Evolutionary conservation across 2,329 filamentous ascomycete genomes (phyloP), one percentile per base, ranked within the genome.

Genomic region (Cephalotrichum gorgonifer): DNA sequence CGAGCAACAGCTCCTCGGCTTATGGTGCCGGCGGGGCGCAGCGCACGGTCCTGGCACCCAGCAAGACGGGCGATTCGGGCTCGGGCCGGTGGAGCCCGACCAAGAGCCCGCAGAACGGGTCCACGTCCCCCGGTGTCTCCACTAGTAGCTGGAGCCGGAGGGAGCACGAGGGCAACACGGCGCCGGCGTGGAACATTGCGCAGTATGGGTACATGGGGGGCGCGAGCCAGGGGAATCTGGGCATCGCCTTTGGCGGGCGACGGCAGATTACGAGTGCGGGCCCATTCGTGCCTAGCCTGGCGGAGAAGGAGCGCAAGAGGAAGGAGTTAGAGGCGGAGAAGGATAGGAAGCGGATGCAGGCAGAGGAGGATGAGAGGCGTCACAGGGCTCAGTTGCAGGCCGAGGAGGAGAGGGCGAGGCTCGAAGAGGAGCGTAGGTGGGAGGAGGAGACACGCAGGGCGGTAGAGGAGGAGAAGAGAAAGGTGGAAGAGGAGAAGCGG

Each of bases 151-250:
- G 93, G 93, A 95, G 87, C 65, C 94, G 81, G 63, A 87, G 78
- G 64, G 77, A 79, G 49, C 88, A 96, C 56, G 86, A 96, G 64
- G 79, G 79, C 15, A 76, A 75, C 42, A 96, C 90, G 2, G 76
- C 83, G 25, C 93, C 93, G 0, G 93, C 93, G 2, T 98, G 93
- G 93, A 98, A 97, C 62, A 97, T 97, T 57, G 86, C 90, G 50
- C 93, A 98, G 63, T 98, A 98, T 62, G 90, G 93, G 7, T 98
- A 96, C 66, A 93, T 97, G 85, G 93, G 93, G 51, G 93, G 93
- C 44, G 93, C 93, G 25, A 96, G 88, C 60, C 93, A 98, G 64
- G 91, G 88, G 3, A 97, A 95, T 58, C 81, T 96, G 53, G 93
- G 93, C 17, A 88, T 98, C 57, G 81, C 87, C 11, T 97, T 97